These are phyloP conservation scores for Blastobotrys mokoenaii DNA, from an alignment of 805 yeast genomes.

Conservation along the genomic window DNA sequence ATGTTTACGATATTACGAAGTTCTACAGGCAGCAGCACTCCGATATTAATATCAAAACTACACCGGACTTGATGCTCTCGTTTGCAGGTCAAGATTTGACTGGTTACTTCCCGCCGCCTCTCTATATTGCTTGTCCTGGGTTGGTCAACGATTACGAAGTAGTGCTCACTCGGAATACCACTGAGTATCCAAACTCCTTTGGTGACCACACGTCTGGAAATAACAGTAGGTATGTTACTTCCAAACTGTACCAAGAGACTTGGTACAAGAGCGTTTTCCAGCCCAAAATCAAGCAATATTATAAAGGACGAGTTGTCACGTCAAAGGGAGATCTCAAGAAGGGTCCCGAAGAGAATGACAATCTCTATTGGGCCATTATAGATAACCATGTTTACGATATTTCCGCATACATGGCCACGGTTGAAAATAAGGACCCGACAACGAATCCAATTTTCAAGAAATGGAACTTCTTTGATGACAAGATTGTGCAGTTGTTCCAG, in stretches of 20 bases:
- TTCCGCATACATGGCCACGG: conserved; percentile 31
- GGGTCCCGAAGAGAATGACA: conserved; percentile 8
- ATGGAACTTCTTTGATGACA: conserved; percentile 29
- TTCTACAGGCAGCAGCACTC: conserved; percentile 35
- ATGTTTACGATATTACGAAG: conserved; percentile 34
- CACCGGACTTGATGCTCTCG: conserved; percentile 26
- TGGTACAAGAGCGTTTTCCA: conserved; percentile 31
- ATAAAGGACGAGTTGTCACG: conserved; percentile 32
- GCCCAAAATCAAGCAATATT: conserved; percentile 29
- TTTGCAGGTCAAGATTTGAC: conserved; percentile 34
- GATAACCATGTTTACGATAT: conserved; percentile 31
- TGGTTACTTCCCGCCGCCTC: conserved; percentile 34
- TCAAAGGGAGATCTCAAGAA: conserved; percentile 15
- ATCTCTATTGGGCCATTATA: conserved; percentile 26
- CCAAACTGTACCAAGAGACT: conserved; percentile 27
- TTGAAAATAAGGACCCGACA: conserved; percentile 19
- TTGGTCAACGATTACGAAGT: conserved; percentile 28
- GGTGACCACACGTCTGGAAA: conserved; percentile 30
- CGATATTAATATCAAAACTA: conserved; percentile 30
- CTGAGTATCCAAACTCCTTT: conserved; percentile 20
- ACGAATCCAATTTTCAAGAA: conserved; percentile 18
- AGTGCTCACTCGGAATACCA: conserved; percentile 24
- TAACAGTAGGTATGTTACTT: conserved; percentile 15
- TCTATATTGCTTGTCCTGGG: conserved; percentile 32
- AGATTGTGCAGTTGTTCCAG: conserved; percentile 25